These are phyloP conservation scores for Lachnellula hyalina DNA, from an alignment of 2,329 filamentous ascomycete species.

Conservation along the genomic window DNA sequence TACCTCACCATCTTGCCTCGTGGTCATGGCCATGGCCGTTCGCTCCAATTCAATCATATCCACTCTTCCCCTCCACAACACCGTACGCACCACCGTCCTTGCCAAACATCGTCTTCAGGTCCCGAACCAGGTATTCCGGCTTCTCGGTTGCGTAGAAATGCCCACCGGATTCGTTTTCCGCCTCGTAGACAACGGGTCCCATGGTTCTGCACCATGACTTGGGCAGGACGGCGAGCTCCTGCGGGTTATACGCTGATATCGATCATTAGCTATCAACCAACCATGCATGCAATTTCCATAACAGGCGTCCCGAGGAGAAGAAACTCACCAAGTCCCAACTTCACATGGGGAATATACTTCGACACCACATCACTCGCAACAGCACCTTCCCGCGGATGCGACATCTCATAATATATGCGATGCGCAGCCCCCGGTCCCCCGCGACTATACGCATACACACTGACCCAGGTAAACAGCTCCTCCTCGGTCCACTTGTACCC, in stretches of 20 bases:
- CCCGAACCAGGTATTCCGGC: constrained; percentile 46
- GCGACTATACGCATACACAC: constrained; percentile 65
- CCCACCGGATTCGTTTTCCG: constrained; percentile 34
- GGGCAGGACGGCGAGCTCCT: constrained; percentile 50
- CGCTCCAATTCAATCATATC: constrained; percentile 22
- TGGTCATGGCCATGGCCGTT: too few species aligned
- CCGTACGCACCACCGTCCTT: constrained; percentile 41
- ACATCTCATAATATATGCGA: constrained; percentile 67
- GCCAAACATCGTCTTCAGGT: constrained; percentile 55
- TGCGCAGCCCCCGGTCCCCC: constrained; percentile 63
- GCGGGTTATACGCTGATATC: constrained; percentile 46
- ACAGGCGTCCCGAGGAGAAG: constrained; percentile 20
- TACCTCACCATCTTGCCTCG: too few species aligned
- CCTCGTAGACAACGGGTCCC: constrained; percentile 55
- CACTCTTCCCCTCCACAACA: constrained; percentile 24
- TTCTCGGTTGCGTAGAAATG: constrained; percentile 59
- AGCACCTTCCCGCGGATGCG: constrained; percentile 33
- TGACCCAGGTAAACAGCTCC: constrained; percentile 70
- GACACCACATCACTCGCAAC: constrained; percentile 27
- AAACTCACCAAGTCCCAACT: constrained; percentile 42
- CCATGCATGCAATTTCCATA: not conserved
- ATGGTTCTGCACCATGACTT: constrained; percentile 52
- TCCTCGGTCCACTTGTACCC: constrained; percentile 68
- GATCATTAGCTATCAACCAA: not conserved
- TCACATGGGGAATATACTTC: constrained; percentile 21